Base-by-base conservation (phyloP, 2,329 filamentous ascomycete genomes). In the Calonectria pteridis region DNA sequence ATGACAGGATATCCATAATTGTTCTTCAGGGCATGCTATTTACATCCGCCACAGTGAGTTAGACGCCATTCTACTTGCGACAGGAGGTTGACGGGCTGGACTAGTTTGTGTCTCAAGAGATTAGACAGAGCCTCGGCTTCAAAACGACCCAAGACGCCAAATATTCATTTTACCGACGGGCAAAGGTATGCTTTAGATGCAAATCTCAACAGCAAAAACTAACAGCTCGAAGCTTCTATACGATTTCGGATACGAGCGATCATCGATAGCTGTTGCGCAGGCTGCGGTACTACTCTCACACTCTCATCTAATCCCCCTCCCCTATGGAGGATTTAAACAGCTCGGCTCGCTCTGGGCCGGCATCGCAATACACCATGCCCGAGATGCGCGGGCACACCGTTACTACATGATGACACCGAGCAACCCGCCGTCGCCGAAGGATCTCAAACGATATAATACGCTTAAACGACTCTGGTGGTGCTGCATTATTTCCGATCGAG, bases 381-480 rank as follows among this genome's bases (percentile, higher is more conserved):
- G 78, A 5, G 78, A 77, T 18, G 73, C 78, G 3, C 76, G 79
- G 58, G 78, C 78, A 0, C 78, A 80, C 23, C 80, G 77, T 46
- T 80, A 80, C 50, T 71, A 70, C 9, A 71, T 78, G 1, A 49
- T 75, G 0, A 75, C 67, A 0, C 69, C 75, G 3, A 75, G 20
- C 28, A 72, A 35, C n/a, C 64, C 71, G 0, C 67, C 63, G 1
- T 73, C 78, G 28, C 70, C 76, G 0, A 72, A 71, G 13, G 72
- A 76, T 4, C 59, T 71, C 0, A 80, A 78, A 2, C 67, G 71
- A 0, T 76, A 77, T n/a, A 80, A 78, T 10, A 76, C 76, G 0
- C 74, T 80, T 1, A 80, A 80, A 9, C 74, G 78, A 0, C 53
- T 80, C 0, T 80, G 78, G 78, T 80, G 78, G 78, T 80, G 78